A percentile compares a stretch with the other conserved stretches of the same genome.
Evolutionary conservation across 2,329 filamentous ascomycete species (phyloP).

Genomic region (Scytalidium lignicola): DNA sequence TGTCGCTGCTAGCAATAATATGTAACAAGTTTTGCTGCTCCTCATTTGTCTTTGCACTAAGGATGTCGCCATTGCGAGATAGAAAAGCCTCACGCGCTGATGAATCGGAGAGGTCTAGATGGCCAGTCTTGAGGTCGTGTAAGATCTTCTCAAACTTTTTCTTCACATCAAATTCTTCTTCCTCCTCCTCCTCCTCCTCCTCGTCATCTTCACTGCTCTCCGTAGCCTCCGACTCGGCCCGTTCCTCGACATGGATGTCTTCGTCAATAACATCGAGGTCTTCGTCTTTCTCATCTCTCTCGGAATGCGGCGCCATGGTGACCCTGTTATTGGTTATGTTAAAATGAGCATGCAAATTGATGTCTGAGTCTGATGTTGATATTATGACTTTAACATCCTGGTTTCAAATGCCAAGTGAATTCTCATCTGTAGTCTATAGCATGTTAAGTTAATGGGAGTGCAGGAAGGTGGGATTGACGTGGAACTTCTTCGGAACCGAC

Average conservation of each 20-base stretch:
- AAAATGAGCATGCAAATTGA: too few species aligned
- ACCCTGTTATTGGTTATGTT: neutral
- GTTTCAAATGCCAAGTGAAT: too few species aligned
- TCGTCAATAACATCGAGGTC: neutral
- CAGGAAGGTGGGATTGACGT: too few species aligned
- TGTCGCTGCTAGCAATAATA: conserved; percentile 3
- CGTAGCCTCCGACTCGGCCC: neutral
- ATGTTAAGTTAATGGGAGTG: too few species aligned
- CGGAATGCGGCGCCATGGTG: neutral
- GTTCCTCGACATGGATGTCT: neutral
- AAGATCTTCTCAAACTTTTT: conserved; percentile 8
- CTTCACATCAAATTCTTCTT: conserved; percentile 4
- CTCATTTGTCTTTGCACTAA: neutral
- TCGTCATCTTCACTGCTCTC: conserved; percentile 3
- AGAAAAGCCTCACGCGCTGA: neutral
- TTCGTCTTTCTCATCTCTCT: neutral
- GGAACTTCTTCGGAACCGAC: too few species aligned
- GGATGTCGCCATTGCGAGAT: neutral
- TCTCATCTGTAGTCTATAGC: too few species aligned
- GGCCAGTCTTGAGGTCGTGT: conserved; percentile 4
- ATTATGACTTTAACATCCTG: too few species aligned
- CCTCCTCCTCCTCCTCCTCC: conserved; percentile 5
- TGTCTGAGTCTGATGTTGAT: too few species aligned
- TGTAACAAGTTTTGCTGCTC: conserved; percentile 7
- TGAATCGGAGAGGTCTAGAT: conserved; percentile 2